Evolutionary conservation across 2,329 filamentous ascomycete species (phyloP), one percentile per base, ranked within the genome.

Genomic region (Ophiostoma piceae): DNA sequence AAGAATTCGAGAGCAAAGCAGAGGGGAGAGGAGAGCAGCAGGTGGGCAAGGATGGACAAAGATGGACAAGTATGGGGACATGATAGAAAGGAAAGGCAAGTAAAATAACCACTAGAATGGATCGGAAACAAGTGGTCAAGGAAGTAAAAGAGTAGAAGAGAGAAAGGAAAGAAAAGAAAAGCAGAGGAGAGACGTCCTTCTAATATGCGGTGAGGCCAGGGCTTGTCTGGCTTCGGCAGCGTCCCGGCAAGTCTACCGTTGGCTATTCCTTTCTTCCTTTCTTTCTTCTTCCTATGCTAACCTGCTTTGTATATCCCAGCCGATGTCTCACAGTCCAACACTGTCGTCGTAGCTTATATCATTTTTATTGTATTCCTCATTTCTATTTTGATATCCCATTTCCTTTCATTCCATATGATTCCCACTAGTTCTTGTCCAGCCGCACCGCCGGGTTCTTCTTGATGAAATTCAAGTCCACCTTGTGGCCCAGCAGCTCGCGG

Each of bases 401-500:
- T 16, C 43, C 43, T 8, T 47, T 22, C 11, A 19, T 65, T 67
- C 12, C 14, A 12, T 39, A 2, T 67, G 19, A 29, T 37, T 7
- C 51, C 7, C 14, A 35, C 29, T 88, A 94, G 75, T 92, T 87
- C 83, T 93, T 94, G 76, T 96, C 92, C 78, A 98, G 83, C 79
- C 94, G 86, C 72, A 98, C 94, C 26, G 94, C 95, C 12, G 94
- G 89, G 80, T 96, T 97, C 74, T 85, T 88, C 83, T 96, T 90
- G 75, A 99, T 93, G 82, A 97, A 97, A 77, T 88, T 88, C 77
- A 98, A 82, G 81, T 98, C 94, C 60, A 97, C 94, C 83, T 97
- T 96, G 83, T 99, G 94, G 16, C 94, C 94, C 69, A 99, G 83
- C 76, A 97, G 81, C 80, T 97, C 93, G 75, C 94, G 88, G 76